phyloP scores from a whole-genome alignment of 1,284 basidiomycete genomes.

The Ganoderma lingzhi region DNA sequence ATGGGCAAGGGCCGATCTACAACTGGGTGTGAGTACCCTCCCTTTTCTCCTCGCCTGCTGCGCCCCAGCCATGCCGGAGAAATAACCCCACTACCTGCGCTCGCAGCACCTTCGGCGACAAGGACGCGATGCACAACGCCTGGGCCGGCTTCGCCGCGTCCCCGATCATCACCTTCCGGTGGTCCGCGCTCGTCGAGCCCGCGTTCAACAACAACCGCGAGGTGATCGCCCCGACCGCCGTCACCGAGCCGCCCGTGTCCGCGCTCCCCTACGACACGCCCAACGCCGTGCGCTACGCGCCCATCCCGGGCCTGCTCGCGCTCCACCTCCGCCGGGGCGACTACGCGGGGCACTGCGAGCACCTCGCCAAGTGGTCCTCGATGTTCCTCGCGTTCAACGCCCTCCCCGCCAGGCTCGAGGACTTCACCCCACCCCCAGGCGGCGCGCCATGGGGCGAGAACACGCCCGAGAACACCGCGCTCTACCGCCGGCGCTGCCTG shows the following conservation, averaged over 20 bases:
- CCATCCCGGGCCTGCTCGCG: conserved; percentile 55
- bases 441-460: conserved; percentile 35
- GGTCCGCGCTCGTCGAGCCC: conserved; percentile 50
- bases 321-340: conserved; percentile 72
- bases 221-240: conserved; percentile 41
- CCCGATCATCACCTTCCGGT: conserved; percentile 48
- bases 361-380: conserved; percentile 53
- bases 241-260: conserved; percentile 31
- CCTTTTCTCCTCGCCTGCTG: not conserved
- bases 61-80: not conserved
- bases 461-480: conserved; percentile 39
- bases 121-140: conserved; percentile 46
- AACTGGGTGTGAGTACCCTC: conserved; percentile 52
- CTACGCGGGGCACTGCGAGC: conserved; percentile 59
- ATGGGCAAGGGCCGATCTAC: conserved; percentile 47
- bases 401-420: conserved; percentile 54
- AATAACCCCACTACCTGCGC: no score
- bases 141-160: conserved; percentile 48
- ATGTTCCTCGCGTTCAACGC: conserved; percentile 53
- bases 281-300: conserved; percentile 34
- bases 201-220: conserved; percentile 48
- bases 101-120: conserved; percentile 45
- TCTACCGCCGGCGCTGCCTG: conserved; percentile 56
- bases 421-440: conserved; percentile 42
- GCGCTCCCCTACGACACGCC: conserved; percentile 21